Percentiles rank a stretch among this genome's conserved stretches.
phyloP scores from a whole-genome alignment of 2,329 filamentous ascomycete genomes.

The Aspergillus quadricinctus region DNA sequence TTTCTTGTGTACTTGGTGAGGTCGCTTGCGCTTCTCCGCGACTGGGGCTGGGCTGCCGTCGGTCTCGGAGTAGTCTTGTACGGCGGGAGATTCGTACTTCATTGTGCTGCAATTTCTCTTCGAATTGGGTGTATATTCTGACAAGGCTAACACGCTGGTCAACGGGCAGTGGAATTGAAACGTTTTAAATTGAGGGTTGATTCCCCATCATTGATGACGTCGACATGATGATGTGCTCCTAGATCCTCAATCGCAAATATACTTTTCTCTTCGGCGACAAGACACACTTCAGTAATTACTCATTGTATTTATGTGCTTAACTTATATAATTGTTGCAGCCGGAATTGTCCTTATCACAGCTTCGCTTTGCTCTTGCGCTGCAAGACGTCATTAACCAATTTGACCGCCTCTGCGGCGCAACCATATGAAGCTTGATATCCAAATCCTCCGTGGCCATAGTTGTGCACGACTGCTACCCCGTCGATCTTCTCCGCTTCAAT shows the following conservation, averaged over 20 bases:
- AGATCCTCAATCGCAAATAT: neutral
- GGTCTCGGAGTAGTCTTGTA: slow-evolving; percentile 17
- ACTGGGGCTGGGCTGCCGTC: slow-evolving; percentile 7
- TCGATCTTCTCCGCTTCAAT: slow-evolving; percentile 67
- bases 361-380: slow-evolving; percentile 28
- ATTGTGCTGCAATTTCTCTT: slow-evolving; percentile 5
- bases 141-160: neutral
- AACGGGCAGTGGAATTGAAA: neutral
- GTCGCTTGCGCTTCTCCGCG: slow-evolving; percentile 16
- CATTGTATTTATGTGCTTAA: neutral
- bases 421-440: slow-evolving; percentile 69
- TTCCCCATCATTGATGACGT: neutral
- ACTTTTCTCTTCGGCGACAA: neutral
- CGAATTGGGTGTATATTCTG: neutral
- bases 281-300: neutral
- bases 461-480: slow-evolving; percentile 50
- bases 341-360: slow-evolving; percentile 17
- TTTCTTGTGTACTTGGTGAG: neutral
- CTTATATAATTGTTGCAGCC: neutral
- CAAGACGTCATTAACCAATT: slow-evolving; percentile 57
- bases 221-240: slow-evolving; percentile 5
- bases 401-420: slow-evolving; percentile 62
- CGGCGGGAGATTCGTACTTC: slow-evolving; percentile 17
- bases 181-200: neutral
- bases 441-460: slow-evolving; percentile 44